Evolutionary conservation across 306 rosid genomes (phyloP), one percentile per base, ranked within the genome.

Genomic region (Crotalaria pallida): DNA sequence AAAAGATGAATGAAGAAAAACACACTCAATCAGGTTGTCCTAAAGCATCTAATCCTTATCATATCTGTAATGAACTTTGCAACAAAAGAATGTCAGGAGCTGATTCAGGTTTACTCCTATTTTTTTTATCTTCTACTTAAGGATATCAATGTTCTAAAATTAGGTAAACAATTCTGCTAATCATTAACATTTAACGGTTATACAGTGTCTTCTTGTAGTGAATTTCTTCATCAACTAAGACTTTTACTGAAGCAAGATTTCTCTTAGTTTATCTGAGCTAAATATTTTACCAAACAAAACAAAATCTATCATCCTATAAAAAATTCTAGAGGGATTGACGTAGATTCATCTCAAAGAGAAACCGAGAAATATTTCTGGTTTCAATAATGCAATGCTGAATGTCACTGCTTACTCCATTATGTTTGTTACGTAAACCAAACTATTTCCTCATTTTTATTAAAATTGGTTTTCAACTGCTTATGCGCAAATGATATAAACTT

Each of bases 1-100:
- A 74, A 74, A 86, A 77, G 79, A 51, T n/a, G 72, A 79, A 71
- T 34, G 87, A 63, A 40, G 87, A 73, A 44, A 88, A 80, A 65
- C 80, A 64, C 45, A 58, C 55, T 12, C 48, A 61, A 22, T 75
- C 82, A 34, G 80, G 77, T 53, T 85, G 90, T 31, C 75, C 82
- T 64, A 86, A 84, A 82, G 87, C 92, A 21, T 86, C 89, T 67
- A 90, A 86, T 70, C 95, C 95, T 77, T 90, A 80, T 74, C 86
- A 88, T 83, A 62, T 13, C 18, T 88, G 94, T 66, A 67, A 59
- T 75, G 80, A 81, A 41, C 18, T 48, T 74, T 86, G 86, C 84
- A 2, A 31, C 48, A 84, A 77, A 79, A 67, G 69, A 71, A 65
- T 62, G 21, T 61, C 82, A 7, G 84, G 65, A 66, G 79, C 67